A percentile compares a stretch with the other conserved stretches of the same genome.
These are phyloP conservation scores for Fusarium staphyleae DNA, from an alignment of 2,329 filamentous ascomycete genomes.

Conservation along the genomic window DNA sequence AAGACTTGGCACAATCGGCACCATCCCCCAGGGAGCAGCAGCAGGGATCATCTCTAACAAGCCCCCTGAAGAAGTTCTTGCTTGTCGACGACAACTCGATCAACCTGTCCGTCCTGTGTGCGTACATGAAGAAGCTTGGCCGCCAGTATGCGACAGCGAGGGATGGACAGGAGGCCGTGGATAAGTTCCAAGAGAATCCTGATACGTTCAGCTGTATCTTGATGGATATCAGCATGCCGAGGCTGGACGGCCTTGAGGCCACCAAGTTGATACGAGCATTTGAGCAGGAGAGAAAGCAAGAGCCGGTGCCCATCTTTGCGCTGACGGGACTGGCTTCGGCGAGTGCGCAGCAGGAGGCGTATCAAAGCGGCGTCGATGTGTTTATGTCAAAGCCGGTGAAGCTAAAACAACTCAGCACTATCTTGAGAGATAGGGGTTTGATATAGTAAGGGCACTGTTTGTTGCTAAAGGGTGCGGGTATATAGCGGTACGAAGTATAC, in stretches of 20 bases:
- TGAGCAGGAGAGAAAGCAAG: slow-evolving; percentile 52
- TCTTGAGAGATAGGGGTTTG: slow-evolving; percentile 16
- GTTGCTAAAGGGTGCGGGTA: background rate
- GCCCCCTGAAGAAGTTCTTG: slow-evolving; percentile 20
- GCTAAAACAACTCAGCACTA: slow-evolving; percentile 48
- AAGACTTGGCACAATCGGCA: background rate
- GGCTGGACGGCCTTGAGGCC: slow-evolving; percentile 60
- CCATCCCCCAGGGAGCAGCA: background rate
- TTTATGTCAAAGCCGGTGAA: slow-evolving; percentile 62
- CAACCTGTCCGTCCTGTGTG: slow-evolving; percentile 34
- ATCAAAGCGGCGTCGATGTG: slow-evolving; percentile 59
- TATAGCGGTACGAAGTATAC: slow-evolving; percentile 1
- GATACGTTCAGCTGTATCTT: slow-evolving; percentile 44
- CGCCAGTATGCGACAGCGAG: slow-evolving; percentile 41
- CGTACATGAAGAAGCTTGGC: slow-evolving; percentile 46
- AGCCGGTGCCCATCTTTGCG: slow-evolving; percentile 57
- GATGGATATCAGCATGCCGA: slow-evolving; percentile 64
- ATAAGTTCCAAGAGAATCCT: slow-evolving; percentile 38
- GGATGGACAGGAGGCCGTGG: slow-evolving; percentile 47
- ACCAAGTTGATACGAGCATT: slow-evolving; percentile 57
- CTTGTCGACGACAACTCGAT: slow-evolving; percentile 36
- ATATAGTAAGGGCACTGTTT: background rate
- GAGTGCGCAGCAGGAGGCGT: slow-evolving; percentile 59
- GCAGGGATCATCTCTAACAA: background rate
- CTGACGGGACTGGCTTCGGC: slow-evolving; percentile 60